These are phyloP conservation scores for Oehlia diaphana DNA, from an alignment of 192 early-diverging fungal genomes.

Conservation along the genomic window DNA sequence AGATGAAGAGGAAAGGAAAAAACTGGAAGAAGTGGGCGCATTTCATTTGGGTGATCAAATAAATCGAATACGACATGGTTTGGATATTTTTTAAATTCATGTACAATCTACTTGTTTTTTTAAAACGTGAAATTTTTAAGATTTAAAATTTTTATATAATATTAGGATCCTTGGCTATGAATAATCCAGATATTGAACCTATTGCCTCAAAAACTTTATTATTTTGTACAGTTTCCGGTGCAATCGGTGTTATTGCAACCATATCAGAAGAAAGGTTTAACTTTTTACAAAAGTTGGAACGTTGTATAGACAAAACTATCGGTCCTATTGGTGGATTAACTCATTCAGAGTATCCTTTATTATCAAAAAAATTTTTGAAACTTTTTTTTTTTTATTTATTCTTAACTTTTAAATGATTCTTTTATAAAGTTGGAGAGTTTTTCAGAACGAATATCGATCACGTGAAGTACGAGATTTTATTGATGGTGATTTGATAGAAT, in stretches of 20 bases:
- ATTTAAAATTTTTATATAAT: background rate
- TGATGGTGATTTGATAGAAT: constrained; percentile 93
- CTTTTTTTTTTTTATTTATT: background rate
- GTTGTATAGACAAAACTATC: constrained; percentile 58
- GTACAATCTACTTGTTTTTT: background rate
- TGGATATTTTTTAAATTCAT: background rate
- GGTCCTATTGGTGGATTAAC: constrained; percentile 59
- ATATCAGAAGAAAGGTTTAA: constrained; percentile 61
- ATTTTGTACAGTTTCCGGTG: constrained; percentile 79
- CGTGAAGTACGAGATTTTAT: constrained; percentile 60
- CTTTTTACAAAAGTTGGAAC: constrained; percentile 62
- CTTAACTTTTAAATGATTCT: background rate
- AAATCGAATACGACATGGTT: constrained; percentile 78
- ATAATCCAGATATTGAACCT: constrained; percentile 59
- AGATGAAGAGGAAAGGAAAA: constrained; percentile 50
- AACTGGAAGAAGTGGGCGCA: constrained; percentile 61
- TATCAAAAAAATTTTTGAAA: background rate
- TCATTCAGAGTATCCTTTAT: constrained; percentile 52
- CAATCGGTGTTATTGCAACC: constrained; percentile 74
- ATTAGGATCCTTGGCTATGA: constrained; percentile 77
- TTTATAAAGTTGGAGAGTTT: constrained; percentile 62
- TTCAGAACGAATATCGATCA: constrained; percentile 51
- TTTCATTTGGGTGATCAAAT: constrained; percentile 82
- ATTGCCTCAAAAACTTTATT: constrained; percentile 58
- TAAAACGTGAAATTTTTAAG: background rate